Evolutionary conservation across 2,329 filamentous ascomycete species (phyloP).

Genomic region (Trichothecium roseum): DNA sequence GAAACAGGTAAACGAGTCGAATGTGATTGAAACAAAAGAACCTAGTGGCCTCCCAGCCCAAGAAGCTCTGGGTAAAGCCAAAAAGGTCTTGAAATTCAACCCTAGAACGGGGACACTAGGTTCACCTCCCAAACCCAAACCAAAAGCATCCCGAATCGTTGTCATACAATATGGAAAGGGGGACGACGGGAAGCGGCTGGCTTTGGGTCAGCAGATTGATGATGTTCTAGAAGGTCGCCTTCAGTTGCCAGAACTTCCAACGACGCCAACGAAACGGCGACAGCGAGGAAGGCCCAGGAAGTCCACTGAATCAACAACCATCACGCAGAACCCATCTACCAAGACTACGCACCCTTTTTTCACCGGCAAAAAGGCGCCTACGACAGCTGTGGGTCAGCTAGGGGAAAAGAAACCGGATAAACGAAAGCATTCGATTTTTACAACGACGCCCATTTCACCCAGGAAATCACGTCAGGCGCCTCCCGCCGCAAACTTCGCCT

Average conservation of each 20-base stretch:
- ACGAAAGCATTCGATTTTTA: slow-evolving; percentile 29
- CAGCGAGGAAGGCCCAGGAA: slow-evolving; percentile 17
- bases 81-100: slow-evolving; percentile 46
- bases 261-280: slow-evolving; percentile 4
- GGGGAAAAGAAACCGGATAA: slow-evolving; percentile 9
- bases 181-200: slow-evolving; percentile 30
- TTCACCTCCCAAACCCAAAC: slow-evolving; percentile 47
- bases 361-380: slow-evolving; percentile 19
- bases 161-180: slow-evolving; percentile 46
- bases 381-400: slow-evolving; percentile 7
- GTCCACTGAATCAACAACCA: slow-evolving; percentile 13
- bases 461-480: slow-evolving; percentile 24
- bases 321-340: slow-evolving; percentile 8
- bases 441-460: slow-evolving; percentile 44
- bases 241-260: slow-evolving; percentile 13
- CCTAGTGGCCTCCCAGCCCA: not conserved
- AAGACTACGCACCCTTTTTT: slow-evolving; percentile 35
- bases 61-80: slow-evolving; percentile 11
- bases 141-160: slow-evolving; percentile 32
- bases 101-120: slow-evolving; percentile 51
- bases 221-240: slow-evolving; percentile 40
- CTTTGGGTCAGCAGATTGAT: slow-evolving; percentile 50
- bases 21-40: not conserved
- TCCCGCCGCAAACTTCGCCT: slow-evolving; percentile 21
- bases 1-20: not conserved